Evolutionary conservation across 2,329 filamentous ascomycete genomes (phyloP).

Genomic region (Colletotrichum horii): DNA sequence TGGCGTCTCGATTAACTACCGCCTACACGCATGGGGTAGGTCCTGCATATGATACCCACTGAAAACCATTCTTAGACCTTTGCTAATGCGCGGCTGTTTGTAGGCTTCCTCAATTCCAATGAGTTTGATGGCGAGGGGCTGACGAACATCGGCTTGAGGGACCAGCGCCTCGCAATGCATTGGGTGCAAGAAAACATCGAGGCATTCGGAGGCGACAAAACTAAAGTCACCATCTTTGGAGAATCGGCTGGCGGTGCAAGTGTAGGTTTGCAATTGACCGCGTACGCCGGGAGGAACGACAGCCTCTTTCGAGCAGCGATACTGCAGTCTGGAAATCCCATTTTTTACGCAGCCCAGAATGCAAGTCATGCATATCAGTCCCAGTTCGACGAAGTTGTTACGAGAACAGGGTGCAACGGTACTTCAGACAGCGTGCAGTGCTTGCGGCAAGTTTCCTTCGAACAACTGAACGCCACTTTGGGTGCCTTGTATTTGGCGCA

Average conservation of each 20-base stretch:
- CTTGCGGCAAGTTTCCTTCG: not conserved
- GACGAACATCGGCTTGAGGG: slow-evolving; percentile 25
- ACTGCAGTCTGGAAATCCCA: not conserved
- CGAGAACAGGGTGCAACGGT: not conserved
- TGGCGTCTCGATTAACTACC: slow-evolving; percentile 48
- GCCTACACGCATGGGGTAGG: slow-evolving; percentile 36
- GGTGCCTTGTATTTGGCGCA: not conserved
- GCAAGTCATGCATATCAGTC: not conserved
- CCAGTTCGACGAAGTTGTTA: not conserved
- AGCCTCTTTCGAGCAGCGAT: not conserved
- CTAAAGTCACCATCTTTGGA: slow-evolving; percentile 40
- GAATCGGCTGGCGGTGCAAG: slow-evolving; percentile 47
- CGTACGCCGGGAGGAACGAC: not conserved
- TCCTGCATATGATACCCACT: slow-evolving; percentile 27
- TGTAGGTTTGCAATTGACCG: not conserved
- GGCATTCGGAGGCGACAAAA: slow-evolving; percentile 37
- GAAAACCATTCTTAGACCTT: slow-evolving; percentile 33
- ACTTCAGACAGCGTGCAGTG: not conserved
- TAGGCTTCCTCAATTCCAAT: not conserved
- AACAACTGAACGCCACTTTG: not conserved
- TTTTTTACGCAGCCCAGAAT: not conserved
- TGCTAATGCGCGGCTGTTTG: not conserved
- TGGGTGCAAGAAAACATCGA: slow-evolving; percentile 37
- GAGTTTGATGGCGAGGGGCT: not conserved
- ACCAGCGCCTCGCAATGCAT: slow-evolving; percentile 36